Base-by-base conservation (phyloP, 202 grass and related monocot species). In the Carex sylvatica region DNA sequence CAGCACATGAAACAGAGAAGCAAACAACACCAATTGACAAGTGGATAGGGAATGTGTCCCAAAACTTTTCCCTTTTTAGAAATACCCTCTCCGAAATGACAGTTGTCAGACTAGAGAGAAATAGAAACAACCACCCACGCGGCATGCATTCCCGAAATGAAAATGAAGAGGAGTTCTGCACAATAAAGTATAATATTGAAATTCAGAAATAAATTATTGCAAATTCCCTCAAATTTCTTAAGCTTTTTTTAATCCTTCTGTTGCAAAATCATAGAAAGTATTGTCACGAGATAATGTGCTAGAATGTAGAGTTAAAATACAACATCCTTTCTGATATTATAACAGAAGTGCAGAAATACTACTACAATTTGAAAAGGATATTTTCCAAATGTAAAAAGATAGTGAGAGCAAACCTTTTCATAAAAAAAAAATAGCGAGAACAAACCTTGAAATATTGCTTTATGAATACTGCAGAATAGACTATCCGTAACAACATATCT, bases 401-500 rank as follows among this genome's bases (percentile, higher is more conserved):
- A 79, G 20, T 16, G 10, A 61, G 80, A 87, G 24, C 47, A 70
- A 88, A 95, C 95, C 91, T 98, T 85, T 46, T 46, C 44, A 46
- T 11, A 9, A 46, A 46, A 46, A 46, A 60, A 47, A 86, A 74
- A 46, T 47, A 82, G 14, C 16, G 10, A 65, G 83, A 87, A 26
- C 49, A 70, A 88, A 95, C 96, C 91, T 98, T 85, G 88, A 98
- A 98, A 82, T 92, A 98, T 33, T 79, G 67, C 85, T 90, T 92
- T 82, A 98, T 98, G 71, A 98, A 98, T 28, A 82, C 35, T 71
- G 85, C 81, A 79, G 96, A 98, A 84, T 98, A 98, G 23, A 83
- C 61, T 51, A 98, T 98, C 35, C 91, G 84, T 30, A 95, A 89
- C 20, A 92, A 35, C 92, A 98, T 98, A 90, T 95, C 96, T 98